Base-by-base conservation (phyloP, 805 yeast species). In the Barnettozyma pratensis region DNA sequence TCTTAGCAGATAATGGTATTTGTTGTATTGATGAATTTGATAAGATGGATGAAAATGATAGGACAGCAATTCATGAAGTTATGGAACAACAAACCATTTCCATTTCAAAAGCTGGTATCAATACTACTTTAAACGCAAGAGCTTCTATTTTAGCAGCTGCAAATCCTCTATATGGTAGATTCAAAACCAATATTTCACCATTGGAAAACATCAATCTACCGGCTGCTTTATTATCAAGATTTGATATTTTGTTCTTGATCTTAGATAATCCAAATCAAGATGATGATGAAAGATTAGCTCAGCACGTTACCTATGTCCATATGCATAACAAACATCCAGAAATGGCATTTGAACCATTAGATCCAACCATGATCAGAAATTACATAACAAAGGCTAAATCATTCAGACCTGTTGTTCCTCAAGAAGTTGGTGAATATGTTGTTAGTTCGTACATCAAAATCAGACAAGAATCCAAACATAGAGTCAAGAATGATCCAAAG, bases 71-170 rank as follows among this genome's bases (percentile, higher is more conserved):
- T 62, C 98, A 92, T 69, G 99, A 92, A 74, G 99, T 94, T 34
- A 94, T 94, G 99, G 99, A 94, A 71, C 99, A 94, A 67, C 99
- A 94, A 69, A 94, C 99, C 2, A 94, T 94, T 50, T 87, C 96
- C 26, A 94, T 94, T 50, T 87, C 97, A 39, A 94, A 94, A 68
- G 99, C 99, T 4, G 99, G 99, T 57, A 94, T 94, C 58, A 87
- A 94, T 54, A 94, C 99, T 8, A 88, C 97, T 2, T 74, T 94
- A 58, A 94, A 94, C 64, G 99, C 99, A 7, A 80, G 99, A 65
- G 80, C 98, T 0, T 91, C 97, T 5, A 87, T 94, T 52, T 70
- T 94, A 54, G 99, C 99, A 0, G 99, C 99, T 31, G 99, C 99
- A n/a, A 94, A 94, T 71, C 99, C 99, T 19, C 72, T 91, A 36